Base-by-base conservation (phyloP, 345 rosid species). In the Hibiscus mutabilis region DNA sequence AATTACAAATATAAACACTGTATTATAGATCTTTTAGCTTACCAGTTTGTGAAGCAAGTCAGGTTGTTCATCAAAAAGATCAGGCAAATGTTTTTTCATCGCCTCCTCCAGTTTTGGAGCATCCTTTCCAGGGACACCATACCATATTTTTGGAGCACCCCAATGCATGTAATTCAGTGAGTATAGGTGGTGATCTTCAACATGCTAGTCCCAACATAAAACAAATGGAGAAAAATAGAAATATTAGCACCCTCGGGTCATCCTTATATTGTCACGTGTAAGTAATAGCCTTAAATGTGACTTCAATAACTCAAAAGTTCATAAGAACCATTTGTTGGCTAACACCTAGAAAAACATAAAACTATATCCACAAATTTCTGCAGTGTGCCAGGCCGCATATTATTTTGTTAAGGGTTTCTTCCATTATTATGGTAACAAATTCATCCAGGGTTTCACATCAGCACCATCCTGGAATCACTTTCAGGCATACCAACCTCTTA, bases 71-170 rank as follows among this genome's bases (percentile, higher is more conserved):
- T 92, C 98, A 53, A 96, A 96, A 56, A 96, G 97, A 74, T 92
- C 97, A 47, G 97, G 98, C 78, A 96, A 82, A 83, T 82, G 84
- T 85, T 86, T 92, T 82, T 81, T 92, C 99, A 96, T 96, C 3
- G 93, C 88, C 73, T 80, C 89, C 83, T 96, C 99, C 70, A 96
- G 80, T 79, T 87, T 91, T 71, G 86, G 60, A 56, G 98, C 93
- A 79, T 89, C 85, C 77, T 86, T 85, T 46, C 86, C 96, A 3
- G 88, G 92, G 62, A 96, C 93, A 72, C 97, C 98, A 68, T 96
- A 96, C 99, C 99, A 96, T 46, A 96, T 69, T 82, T 96, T 96
- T 73, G 98, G 96, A 52, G 91, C 96, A 55, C 99, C 99, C 93
- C 91, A 92, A 73, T 96, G 99, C 97, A 96, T 77, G 82, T 91